phyloP scores from a whole-genome alignment of 2,329 filamentous ascomycete species.

The Akanthomyces lecanii region DNA sequence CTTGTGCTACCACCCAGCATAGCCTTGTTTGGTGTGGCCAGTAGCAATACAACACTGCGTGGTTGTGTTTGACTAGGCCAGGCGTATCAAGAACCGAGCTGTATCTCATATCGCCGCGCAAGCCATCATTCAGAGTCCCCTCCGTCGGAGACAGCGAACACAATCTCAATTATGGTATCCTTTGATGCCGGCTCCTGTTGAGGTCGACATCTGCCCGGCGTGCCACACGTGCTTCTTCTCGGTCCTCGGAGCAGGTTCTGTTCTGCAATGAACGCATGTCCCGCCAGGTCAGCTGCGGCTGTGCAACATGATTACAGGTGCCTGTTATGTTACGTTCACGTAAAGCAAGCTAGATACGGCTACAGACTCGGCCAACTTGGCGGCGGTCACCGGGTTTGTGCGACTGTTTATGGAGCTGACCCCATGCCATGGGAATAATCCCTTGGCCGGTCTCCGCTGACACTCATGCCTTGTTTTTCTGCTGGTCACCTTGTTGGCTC shows the following conservation, averaged over 20 bases:
- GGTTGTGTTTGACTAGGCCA: conserved; percentile 3
- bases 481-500: conserved; percentile 11
- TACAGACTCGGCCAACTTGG: background rate
- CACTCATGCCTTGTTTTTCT: background rate
- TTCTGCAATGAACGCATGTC: background rate
- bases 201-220: conserved; percentile 5
- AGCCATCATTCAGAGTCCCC: background rate
- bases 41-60: background rate
- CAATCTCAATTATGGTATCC: background rate
- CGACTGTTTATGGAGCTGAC: background rate
- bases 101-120: conserved; percentile 1
- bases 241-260: background rate
- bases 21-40: background rate
- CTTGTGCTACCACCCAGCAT: background rate
- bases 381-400: background rate
- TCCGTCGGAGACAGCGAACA: background rate
- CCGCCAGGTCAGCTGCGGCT: background rate
- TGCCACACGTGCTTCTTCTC: conserved; percentile 2
- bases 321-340: background rate
- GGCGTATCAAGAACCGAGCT: background rate
- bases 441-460: background rate
- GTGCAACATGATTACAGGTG: conserved; percentile 4
- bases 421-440: background rate
- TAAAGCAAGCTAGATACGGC: conserved; percentile 6
- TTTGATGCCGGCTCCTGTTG: background rate